Base-by-base conservation (phyloP, 176 grass and related monocot species). In the Aegilops sharonensis region DNA sequence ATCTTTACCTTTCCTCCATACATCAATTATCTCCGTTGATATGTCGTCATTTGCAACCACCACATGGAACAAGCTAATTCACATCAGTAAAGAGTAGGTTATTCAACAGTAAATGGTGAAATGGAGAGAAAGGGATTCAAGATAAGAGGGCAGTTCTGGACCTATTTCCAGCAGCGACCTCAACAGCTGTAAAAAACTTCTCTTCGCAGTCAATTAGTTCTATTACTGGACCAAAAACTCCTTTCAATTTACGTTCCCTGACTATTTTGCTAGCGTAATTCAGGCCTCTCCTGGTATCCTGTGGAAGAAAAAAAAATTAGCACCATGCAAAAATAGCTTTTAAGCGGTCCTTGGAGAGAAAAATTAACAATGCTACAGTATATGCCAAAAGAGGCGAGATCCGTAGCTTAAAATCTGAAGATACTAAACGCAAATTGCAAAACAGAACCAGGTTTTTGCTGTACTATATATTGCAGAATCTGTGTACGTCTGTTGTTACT, bases 151-250 rank as follows among this genome's bases (percentile, higher is more conserved):
- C n/a, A 31, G 21, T 65, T 56, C 10, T 8, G 48, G 63, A 97
- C 95, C 87, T 97, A 86, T 94, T 97, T 81, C 75, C 95, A 85
- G 92, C 95, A 68, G 95, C 94, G 72, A 97, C 92, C 85, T 97
- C 95, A 88, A 97, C 95, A 87, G 95, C 90, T 82, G 95, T 97
- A 74, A 97, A 97, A 78, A 97, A 94, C 39, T 97, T 94, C 84
- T 92, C 90, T 25, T 97, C 92, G 5, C 92, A 93, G 69, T 97
- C 95, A 88, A 97, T 71, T 71, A 97, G 85, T 83, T 97, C 95
- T 75, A 97, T 31, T 72, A 97, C 80, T 77, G 95, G 95, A 83
- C 95, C 95, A 91, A 89, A 91, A 60, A 97, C 95, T 78, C 95
- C 95, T 6, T 48, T 11, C 80, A 94, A 91, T 25, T 65, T 83